These are phyloP conservation scores for Auxenochlorella pyrenoidosa DNA, from an alignment of 139 green algal genomes.

Conservation along the genomic window DNA sequence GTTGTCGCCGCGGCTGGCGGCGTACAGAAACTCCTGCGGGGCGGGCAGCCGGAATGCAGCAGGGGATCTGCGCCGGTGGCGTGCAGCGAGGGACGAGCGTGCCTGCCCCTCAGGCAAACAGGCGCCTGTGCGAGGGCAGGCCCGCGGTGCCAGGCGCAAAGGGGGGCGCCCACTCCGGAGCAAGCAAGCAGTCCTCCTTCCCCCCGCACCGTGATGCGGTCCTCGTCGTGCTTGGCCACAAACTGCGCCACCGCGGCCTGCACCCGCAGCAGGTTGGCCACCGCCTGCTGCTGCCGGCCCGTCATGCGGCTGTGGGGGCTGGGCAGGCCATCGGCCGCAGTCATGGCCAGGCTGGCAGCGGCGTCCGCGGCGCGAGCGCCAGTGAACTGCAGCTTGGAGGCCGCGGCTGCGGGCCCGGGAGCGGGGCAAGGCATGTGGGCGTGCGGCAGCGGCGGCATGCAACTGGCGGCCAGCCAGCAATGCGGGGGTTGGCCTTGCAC, in stretches of 20 bases:
- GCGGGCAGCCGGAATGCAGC: background rate
- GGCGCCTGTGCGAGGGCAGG: no score
- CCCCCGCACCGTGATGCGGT: conserved; percentile 41
- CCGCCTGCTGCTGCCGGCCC: conserved; percentile 29
- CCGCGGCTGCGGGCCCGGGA: background rate
- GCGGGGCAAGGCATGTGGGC: no score
- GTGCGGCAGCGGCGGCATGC: no score
- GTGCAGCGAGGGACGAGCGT: no score
- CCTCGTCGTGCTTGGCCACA: conserved; percentile 58
- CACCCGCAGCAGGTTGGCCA: conserved; percentile 57
- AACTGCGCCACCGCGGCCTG: conserved; percentile 44
- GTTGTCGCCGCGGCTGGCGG: conserved; percentile 44
- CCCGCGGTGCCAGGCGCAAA: no score
- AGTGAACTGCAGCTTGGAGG: conserved; percentile 17
- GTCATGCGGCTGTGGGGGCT: background rate
- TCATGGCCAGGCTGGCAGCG: background rate
- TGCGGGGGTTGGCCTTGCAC: no score
- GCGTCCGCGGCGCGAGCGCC: background rate
- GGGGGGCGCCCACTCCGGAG: no score
- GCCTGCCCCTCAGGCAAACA: no score
- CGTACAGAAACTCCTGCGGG: conserved; percentile 55
- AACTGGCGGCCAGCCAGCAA: no score
- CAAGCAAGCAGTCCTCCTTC: background rate
- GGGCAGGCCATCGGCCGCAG: background rate
- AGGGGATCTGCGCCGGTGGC: background rate